Conservation (phyloP, 179 eudicot genomes). For the Spinacia oleracea region DNA sequence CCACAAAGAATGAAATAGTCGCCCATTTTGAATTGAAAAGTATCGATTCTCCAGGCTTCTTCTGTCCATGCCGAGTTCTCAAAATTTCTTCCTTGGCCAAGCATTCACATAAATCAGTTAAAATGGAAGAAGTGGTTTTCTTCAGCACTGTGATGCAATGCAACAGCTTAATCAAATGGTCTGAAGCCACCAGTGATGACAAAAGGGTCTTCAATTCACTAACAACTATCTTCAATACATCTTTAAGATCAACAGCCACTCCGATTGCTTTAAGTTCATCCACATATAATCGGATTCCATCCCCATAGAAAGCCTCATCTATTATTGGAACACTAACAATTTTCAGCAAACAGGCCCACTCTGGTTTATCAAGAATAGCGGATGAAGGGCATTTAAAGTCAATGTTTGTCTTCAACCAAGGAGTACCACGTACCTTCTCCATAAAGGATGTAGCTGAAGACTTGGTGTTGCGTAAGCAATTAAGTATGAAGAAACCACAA, state of each 20-base stretch:
- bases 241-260: slow-evolving; percentile 28
- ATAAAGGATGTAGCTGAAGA: slow-evolving; percentile 10
- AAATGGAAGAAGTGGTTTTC: slow-evolving; percentile 6
- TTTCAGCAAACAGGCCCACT: slow-evolving; percentile 23
- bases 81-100: slow-evolving; percentile 31
- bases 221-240: slow-evolving; percentile 29
- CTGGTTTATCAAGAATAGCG: slow-evolving; percentile 24
- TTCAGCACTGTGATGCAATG: slow-evolving; percentile 24
- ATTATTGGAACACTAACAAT: slow-evolving; percentile 28
- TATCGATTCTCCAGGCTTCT: slow-evolving; percentile 30
- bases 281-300: slow-evolving; percentile 14
- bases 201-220: slow-evolving; percentile 26
- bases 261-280: slow-evolving; percentile 37
- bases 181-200: slow-evolving; percentile 1
- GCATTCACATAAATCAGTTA: slow-evolving; percentile 24
- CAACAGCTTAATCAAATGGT: slow-evolving; percentile 24
- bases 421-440: slow-evolving; percentile 14
- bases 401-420: slow-evolving; percentile 36
- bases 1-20: slow-evolving; percentile 34
- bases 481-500: slow-evolving; percentile 35
- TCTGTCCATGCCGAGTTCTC: slow-evolving; percentile 38
- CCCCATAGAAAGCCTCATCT: slow-evolving; percentile 35
- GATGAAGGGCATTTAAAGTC: slow-evolving; percentile 31
- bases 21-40: slow-evolving; percentile 42
- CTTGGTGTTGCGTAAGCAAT: slow-evolving; percentile 29